These are phyloP conservation scores for Penstemon eatonii DNA, from an alignment of 257 asterid genomes.

Conservation along the genomic window DNA sequence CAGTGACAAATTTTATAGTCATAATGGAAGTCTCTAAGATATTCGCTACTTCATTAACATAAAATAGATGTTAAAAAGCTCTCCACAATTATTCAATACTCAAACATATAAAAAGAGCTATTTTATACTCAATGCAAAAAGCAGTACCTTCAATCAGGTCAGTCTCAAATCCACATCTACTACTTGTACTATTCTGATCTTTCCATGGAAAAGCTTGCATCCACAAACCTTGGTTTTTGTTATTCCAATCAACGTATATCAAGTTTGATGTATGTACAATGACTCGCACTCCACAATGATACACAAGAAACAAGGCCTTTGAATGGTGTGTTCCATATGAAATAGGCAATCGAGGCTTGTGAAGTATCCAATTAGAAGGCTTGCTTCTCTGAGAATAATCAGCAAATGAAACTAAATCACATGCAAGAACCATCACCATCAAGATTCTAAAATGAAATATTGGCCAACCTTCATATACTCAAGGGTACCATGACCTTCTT, in stretches of 20 bases:
- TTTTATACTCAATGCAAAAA: slow-evolving; percentile 6
- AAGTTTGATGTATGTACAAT: slow-evolving; percentile 90
- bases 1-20: background rate
- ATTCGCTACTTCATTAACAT: slow-evolving; percentile 1
- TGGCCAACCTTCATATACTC: slow-evolving; percentile 83
- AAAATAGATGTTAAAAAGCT: slow-evolving; percentile 18
- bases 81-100: slow-evolving; percentile 3
- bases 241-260: slow-evolving; percentile 93
- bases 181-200: slow-evolving; percentile 50
- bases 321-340: slow-evolving; percentile 99
- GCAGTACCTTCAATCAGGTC: slow-evolving; percentile 85
- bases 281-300: slow-evolving; percentile 87
- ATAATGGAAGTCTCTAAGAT: background rate
- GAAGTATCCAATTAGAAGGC: slow-evolving; percentile 80
- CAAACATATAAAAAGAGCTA: slow-evolving; percentile 10
- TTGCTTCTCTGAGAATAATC: slow-evolving; percentile 68
- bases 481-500: slow-evolving; percentile 85
- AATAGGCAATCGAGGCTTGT: slow-evolving; percentile 95
- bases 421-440: slow-evolving; percentile 27
- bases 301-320: slow-evolving; percentile 93
- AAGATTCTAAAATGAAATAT: slow-evolving; percentile 20
- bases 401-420: slow-evolving; percentile 32
- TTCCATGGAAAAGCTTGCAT: slow-evolving; percentile 99
- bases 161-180: slow-evolving; percentile 70
- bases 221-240: slow-evolving; percentile 97